Base-by-base conservation (phyloP, 208 protist genomes). In the Acanthamoeba sp. region DNA sequence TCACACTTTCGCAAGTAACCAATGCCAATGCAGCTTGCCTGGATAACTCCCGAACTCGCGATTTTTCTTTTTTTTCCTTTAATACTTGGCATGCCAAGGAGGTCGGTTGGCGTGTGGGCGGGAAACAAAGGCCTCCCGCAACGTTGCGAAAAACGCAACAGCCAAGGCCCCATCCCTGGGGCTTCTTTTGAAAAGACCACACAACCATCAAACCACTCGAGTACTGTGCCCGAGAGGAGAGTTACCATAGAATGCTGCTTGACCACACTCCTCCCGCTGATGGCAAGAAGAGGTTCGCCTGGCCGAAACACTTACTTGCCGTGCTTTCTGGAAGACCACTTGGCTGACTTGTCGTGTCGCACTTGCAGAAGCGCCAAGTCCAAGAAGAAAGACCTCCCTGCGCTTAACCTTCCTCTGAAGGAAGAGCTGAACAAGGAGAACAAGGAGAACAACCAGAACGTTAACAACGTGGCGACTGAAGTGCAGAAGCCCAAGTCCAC, bases 251-350 rank as follows among this genome's bases (percentile, higher is more conserved):
- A 20, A 84, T 84, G 76, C 76, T 84, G 34, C 76, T 55, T n/a
- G 76, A 84, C 34, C 36, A 84, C 40, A 84, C 76, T 29, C 76
- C 76, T 6, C 76, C 76, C 40, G 34, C 66, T 34, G 29, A 55
- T 40, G n/a, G n/a, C 40, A 84, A 84, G 27, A 84, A 84, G 76
- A 84, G 76, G 76, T 84, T 14, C 12, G 76, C 12, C 55, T 62
- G 55, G 16, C 55, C 55, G 22, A 62, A 62, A 22, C 55, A 6
- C 10, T 55, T 55, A 55, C 10, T 55, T 6, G 48, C 6, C 16
- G 6, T 6, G 16, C 10, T 55, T 20, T 6, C 27, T 71, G 62
- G 27, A 71, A 7, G 7, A 27, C 7, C 62, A 71, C 27, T 27
- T 36, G 62, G 14, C 27, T 71, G 7, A 29, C 62, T 27, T 45